A percentile compares a stretch with the other conserved stretches of the same genome.
Evolutionary conservation across 2,329 filamentous ascomycete genomes (phyloP).

Genomic region (Tolypocladium capitatum): DNA sequence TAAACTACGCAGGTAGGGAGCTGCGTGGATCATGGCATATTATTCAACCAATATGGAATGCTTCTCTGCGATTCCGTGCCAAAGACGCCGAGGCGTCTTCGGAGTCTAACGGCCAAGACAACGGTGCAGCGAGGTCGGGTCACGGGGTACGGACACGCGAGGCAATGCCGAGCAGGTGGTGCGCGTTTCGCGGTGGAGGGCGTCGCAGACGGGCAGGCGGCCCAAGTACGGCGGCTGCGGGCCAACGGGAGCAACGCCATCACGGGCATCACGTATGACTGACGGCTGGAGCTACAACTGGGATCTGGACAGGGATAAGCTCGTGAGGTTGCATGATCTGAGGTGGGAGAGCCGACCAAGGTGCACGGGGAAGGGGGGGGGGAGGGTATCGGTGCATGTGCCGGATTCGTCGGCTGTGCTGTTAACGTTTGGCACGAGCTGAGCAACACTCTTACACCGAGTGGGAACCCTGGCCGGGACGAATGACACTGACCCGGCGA

Average conservation of each 20-base stretch:
- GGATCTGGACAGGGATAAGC: conserved; percentile 39
- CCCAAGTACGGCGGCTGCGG: conserved; percentile 32
- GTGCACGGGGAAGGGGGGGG: conserved; percentile 22
- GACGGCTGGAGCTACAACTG: conserved; percentile 50
- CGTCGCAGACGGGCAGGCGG: conserved; percentile 11
- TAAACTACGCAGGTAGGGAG: background rate
- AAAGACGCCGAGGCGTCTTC: too few relatives aligned
- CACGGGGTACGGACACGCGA: too few relatives aligned
- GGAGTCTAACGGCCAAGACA: too few relatives aligned
- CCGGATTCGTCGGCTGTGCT: conserved; percentile 29
- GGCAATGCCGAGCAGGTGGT: conserved; percentile 11
- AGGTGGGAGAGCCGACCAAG: conserved; percentile 31
- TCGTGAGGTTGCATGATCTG: conserved; percentile 40
- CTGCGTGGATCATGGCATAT: too few relatives aligned
- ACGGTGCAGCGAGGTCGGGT: too few relatives aligned
- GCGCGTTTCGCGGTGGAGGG: conserved; percentile 30
- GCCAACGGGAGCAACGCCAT: conserved; percentile 54
- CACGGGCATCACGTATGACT: conserved; percentile 45
- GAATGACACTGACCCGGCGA: background rate
- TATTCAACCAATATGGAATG: too few relatives aligned
- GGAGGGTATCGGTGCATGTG: conserved; percentile 23
- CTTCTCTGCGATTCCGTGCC: too few relatives aligned
- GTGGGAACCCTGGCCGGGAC: too few relatives aligned
- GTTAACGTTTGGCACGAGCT: conserved; percentile 15
- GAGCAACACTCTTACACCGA: background rate